Base-by-base conservation (phyloP, 2,329 filamentous ascomycete genomes). In the Penicillium sp. region DNA sequence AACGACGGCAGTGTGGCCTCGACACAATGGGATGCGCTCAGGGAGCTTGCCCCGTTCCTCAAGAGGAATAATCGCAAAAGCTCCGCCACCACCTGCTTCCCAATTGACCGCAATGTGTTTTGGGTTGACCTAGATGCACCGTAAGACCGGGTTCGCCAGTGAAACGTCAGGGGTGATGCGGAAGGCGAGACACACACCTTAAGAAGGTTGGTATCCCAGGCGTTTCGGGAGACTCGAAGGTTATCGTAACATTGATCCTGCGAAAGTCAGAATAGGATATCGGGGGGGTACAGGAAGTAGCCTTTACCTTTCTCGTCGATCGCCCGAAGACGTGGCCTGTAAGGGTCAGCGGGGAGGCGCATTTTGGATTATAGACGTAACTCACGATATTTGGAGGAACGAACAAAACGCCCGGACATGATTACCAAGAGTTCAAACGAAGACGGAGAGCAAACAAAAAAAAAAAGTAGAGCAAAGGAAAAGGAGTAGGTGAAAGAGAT, bases 171-270 rank as follows among this genome's bases (percentile, higher is more conserved):
- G 68, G 69, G 63, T 49, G 66, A 67, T 64, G 67, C 61, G 61
- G 62, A 56, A 55, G 59, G 50, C 24, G 18, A 26, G 53, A 72
- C 82, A 74, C 76, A 95, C 76, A 95, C 92, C 88, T 97, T 97
- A 79, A 97, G 85, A 72, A 99, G 81, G 80, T 99, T 99, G 70
- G 92, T 97, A 77, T 99, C 94, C 94, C 94, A 99, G 54, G 94
- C 94, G 86, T 99, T 99, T 78, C 89, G 90, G 72, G 92, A 97
- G 77, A 99, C 91, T 74, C 91, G 90, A 66, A 99, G 81, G 77
- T 97, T 97, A 78, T 99, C 94, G 79, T 97, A 99, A 82, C 92
- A 97, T 84, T 90, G 90, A 76, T 99, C 94, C 85, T 87, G 57
- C 5, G 13, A 11, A n/a, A 22, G 50, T 65, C 18, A 65, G 47